These are phyloP conservation scores for Penicillium decumbens DNA, from an alignment of 2,329 filamentous ascomycete species.

Conservation along the genomic window DNA sequence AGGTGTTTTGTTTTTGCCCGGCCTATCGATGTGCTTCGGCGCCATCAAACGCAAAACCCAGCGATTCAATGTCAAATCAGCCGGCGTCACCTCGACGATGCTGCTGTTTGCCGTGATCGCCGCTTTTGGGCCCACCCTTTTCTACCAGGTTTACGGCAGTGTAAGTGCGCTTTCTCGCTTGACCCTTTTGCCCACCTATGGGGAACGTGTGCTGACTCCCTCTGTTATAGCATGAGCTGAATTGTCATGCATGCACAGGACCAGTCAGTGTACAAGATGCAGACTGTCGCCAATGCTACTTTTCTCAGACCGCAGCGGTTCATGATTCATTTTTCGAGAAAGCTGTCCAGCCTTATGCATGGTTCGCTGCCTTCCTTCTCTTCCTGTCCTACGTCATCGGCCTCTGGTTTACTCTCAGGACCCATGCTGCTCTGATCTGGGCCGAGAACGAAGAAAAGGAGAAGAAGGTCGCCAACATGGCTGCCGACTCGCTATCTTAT, in stretches of 20 bases:
- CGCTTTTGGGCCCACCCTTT: slow-evolving; percentile 90
- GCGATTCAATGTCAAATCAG: slow-evolving; percentile 93
- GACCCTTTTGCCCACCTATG: not conserved
- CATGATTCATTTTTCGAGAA: slow-evolving; percentile 84
- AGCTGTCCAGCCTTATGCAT: slow-evolving; percentile 90
- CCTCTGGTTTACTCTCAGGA: slow-evolving; percentile 89
- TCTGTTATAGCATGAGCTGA: slow-evolving; percentile 71
- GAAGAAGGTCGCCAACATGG: slow-evolving; percentile 32
- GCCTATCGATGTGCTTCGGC: slow-evolving; percentile 97
- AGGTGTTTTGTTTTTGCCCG: slow-evolving; percentile 88
- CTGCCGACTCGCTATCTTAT: slow-evolving; percentile 29
- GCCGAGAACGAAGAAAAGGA: slow-evolving; percentile 78
- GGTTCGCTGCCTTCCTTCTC: slow-evolving; percentile 75
- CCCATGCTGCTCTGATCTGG: slow-evolving; percentile 96
- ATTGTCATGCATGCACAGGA: slow-evolving; percentile 64
- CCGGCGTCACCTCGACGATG: slow-evolving; percentile 97
- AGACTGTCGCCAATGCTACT: slow-evolving; percentile 91
- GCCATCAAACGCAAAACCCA: slow-evolving; percentile 97
- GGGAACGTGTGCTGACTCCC: slow-evolving; percentile 3
- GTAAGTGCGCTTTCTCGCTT: slow-evolving; percentile 43
- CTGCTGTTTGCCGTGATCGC: slow-evolving; percentile 91
- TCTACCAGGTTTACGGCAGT: slow-evolving; percentile 98
- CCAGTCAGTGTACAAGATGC: slow-evolving; percentile 43
- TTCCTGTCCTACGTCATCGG: slow-evolving; percentile 94
- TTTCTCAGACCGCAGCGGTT: slow-evolving; percentile 77